phyloP scores from a whole-genome alignment of 805 yeast species.

The Kodamaea laetipori region DNA sequence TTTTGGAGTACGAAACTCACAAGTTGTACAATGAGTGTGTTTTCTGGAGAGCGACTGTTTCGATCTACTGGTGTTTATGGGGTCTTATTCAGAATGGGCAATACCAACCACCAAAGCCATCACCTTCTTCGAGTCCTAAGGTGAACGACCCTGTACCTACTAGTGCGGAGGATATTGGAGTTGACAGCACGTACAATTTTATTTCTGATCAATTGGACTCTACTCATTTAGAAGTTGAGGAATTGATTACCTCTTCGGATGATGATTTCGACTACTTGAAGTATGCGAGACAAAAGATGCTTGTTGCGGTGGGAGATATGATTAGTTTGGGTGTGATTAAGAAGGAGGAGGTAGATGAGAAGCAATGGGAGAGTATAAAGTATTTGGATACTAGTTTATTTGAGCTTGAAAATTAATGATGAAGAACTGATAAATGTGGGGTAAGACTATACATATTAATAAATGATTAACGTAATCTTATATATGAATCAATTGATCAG shows the following conservation, averaged over 20 bases:
- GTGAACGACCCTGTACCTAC: conserved; percentile 16
- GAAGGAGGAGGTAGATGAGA: conserved; percentile 29
- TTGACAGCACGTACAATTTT: conserved; percentile 39
- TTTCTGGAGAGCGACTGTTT: conserved; percentile 80
- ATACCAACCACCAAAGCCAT: conserved; percentile 24
- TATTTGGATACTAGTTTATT: conserved; percentile 31
- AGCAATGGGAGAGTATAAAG: conserved; percentile 35
- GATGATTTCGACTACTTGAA: conserved; percentile 78
- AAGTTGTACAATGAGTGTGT: conserved; percentile 63
- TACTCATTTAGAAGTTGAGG: conserved; percentile 32
- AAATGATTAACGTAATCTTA: neutral
- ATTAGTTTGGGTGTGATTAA: conserved; percentile 56
- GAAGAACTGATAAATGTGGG: no score
- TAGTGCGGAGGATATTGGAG: conserved; percentile 35
- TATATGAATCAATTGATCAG: neutral
- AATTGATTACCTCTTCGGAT: conserved; percentile 40
- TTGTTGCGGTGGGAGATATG: conserved; percentile 74
- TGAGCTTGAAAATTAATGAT: neutral
- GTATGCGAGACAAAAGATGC: conserved; percentile 75
- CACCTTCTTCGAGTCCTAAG: conserved; percentile 11
- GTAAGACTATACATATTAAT: neutral
- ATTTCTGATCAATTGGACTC: conserved; percentile 56
- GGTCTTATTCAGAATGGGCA: conserved; percentile 76
- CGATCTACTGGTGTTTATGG: conserved; percentile 87
- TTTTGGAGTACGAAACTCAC: conserved; percentile 42